Evolutionary conservation across 345 rosid species (phyloP).

Genomic region (Eutrema yunnanense): DNA sequence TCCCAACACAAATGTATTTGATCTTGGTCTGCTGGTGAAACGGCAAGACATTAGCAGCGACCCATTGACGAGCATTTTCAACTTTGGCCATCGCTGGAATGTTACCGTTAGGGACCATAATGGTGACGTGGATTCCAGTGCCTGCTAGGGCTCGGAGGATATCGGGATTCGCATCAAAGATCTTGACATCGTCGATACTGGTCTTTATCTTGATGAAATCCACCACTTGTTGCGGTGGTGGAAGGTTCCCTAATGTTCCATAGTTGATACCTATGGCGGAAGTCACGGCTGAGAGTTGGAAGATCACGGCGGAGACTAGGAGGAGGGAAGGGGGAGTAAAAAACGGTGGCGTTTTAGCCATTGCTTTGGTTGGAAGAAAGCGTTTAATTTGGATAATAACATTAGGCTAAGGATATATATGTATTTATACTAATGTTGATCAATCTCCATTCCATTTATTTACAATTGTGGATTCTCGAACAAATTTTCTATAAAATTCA

Average conservation of each 20-base stretch:
- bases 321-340: slow-evolving; percentile 17
- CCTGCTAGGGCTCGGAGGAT: slow-evolving; percentile 54
- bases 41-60: too few species aligned
- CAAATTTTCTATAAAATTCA: not conserved
- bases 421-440: not conserved
- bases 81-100: slow-evolving; percentile 36
- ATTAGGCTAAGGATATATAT: not conserved
- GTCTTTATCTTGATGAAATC: slow-evolving; percentile 56
- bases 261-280: slow-evolving; percentile 62
- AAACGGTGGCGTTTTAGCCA: not conserved
- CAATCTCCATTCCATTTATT: not conserved
- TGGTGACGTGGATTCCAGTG: slow-evolving; percentile 37
- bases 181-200: slow-evolving; percentile 46
- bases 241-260: slow-evolving; percentile 62
- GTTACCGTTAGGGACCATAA: slow-evolving; percentile 44
- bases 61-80: too few species aligned
- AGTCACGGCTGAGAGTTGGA: slow-evolving; percentile 35
- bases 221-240: slow-evolving; percentile 54
- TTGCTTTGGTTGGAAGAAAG: not conserved
- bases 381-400: not conserved
- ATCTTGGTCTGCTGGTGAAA: too few species aligned
- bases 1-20: slow-evolving; percentile 54
- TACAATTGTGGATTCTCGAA: not conserved
- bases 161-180: slow-evolving; percentile 55
- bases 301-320: slow-evolving; percentile 19